Evolutionary conservation across 768 basidiomycete genomes (phyloP), one percentile per base, ranked within the genome.

Genomic region (Cystofilobasidium bisporidii): DNA sequence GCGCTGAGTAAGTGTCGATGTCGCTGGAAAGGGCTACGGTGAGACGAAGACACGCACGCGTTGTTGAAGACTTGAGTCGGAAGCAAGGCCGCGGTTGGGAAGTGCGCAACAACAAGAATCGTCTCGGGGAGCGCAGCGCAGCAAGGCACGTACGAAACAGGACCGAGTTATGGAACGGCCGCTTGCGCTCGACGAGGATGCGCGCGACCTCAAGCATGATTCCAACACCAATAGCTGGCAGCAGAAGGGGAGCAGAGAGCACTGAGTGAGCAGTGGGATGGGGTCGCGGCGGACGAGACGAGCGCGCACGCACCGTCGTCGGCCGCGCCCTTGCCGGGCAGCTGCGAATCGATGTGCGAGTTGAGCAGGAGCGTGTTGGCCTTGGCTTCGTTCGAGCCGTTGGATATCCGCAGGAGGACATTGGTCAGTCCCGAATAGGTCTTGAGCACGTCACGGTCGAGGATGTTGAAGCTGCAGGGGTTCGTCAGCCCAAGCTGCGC

Each of bases 361-460:
- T 69, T 69, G 40, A 69, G 48, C 20, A 69, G 28, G 26, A 69
- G 63, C 8, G 63, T 50, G 11, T 33, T 30, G 12, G 55, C 57
- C 18, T 64, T 59, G 2, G 68, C 48, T 28, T 40, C 48, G 10
- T 3, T 17, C 20, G 63, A 33, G 14, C 63, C 63, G 59, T 64
- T 48, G 5, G 63, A 69, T 14, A 69, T 60, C 15, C 61, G 53
- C 22, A 69, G 41, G 36, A 69, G 40, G 59, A 69, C 55, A 48
- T 69, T 69, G 26, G 62, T 48, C 32, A 69, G 63, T 22, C 57
- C 63, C 24, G 68, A 50, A 38, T 64, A 69, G 18, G 68, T 69
- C 63, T 69, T 69, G 40, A 69, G 38, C 26, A 69, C 63, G 26
- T 64, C 63, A 48, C 59, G 68, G 47, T 69, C 63, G 18, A 69